These are phyloP conservation scores for Neonectria coccinea DNA, from an alignment of 2,329 filamentous ascomycete species.

Conservation along the genomic window DNA sequence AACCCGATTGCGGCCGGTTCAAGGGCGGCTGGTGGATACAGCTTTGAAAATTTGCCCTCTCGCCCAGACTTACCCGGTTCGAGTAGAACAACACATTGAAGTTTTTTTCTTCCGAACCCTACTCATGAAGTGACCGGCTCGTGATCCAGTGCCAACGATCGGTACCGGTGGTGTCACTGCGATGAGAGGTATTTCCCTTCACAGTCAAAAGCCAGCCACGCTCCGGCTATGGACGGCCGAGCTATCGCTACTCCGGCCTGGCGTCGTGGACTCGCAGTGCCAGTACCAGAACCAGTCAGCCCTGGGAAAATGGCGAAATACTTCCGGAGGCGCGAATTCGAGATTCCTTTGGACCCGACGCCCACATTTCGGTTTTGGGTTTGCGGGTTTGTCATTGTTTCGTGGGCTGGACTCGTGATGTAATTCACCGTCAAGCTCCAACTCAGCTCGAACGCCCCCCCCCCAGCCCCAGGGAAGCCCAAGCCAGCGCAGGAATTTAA, in stretches of 20 bases:
- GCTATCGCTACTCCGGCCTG: conserved; percentile 6
- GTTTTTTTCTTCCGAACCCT: conserved; percentile 15
- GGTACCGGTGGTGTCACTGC: background rate
- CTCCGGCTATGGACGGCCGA: conserved; percentile 27
- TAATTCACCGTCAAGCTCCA: conserved; percentile 12
- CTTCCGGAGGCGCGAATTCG: conserved; percentile 17
- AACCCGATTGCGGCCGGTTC: conserved; percentile 22
- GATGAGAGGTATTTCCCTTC: background rate
- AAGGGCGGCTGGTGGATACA: conserved; percentile 8
- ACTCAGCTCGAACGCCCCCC: conserved; percentile 1
- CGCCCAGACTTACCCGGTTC: conserved; percentile 17
- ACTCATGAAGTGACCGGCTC: background rate
- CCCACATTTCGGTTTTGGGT: conserved; percentile 8
- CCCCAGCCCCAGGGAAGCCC: background rate
- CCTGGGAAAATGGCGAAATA: conserved; percentile 9
- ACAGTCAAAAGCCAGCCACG: conserved; percentile 28
- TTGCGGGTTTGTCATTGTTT: background rate
- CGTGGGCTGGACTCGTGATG: conserved; percentile 11
- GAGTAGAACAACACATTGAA: background rate
- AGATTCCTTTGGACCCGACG: conserved; percentile 13
- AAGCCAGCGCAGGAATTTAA: background rate
- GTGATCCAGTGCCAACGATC: background rate
- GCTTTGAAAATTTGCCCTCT: conserved; percentile 8
- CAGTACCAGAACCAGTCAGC: background rate
- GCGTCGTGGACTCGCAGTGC: conserved; percentile 12